phyloP scores from a whole-genome alignment of 495 filamentous ascomycete species.

The Penicillium argentinense region DNA sequence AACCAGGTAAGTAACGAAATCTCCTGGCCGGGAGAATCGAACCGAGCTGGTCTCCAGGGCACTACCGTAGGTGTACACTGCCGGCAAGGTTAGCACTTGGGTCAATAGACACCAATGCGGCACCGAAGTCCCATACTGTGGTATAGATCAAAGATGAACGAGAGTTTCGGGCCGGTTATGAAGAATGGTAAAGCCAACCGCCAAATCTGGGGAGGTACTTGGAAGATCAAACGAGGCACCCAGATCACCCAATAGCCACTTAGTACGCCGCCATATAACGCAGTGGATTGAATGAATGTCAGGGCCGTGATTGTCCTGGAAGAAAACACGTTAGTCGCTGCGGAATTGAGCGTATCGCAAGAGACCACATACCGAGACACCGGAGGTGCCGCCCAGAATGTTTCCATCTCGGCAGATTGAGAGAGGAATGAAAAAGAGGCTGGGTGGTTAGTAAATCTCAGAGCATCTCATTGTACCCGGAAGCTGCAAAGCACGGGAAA shows the following conservation, averaged over 20 bases:
- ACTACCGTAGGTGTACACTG: constrained; percentile 68
- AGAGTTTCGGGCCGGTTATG: constrained; percentile 60
- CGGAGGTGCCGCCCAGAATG: constrained; percentile 69
- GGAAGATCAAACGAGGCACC: constrained; percentile 53
- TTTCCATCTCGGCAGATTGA: constrained; percentile 49
- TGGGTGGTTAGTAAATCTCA: constrained; percentile 11
- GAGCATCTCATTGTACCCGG: constrained; percentile 12
- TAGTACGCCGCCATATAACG: constrained; percentile 61
- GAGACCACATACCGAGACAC: constrained; percentile 58
- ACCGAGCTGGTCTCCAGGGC: constrained; percentile 59
- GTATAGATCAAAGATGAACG: constrained; percentile 80
- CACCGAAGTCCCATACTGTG: constrained; percentile 56
- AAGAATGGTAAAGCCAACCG: constrained; percentile 70
- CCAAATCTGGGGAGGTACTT: constrained; percentile 68
- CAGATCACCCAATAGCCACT: constrained; percentile 57
- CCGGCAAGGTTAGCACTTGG: constrained; percentile 27
- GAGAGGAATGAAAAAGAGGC: not conserved
- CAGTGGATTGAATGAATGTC: constrained; percentile 61
- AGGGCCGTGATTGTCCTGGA: constrained; percentile 69
- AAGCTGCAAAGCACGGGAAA: constrained; percentile 3
- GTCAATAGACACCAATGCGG: constrained; percentile 11
- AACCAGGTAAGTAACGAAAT: constrained; percentile 65
- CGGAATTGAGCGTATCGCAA: constrained; percentile 1
- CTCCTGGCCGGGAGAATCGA: constrained; percentile 61
- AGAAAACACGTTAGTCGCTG: constrained; percentile 18